phyloP scores from a whole-genome alignment of 768 basidiomycete species.

The Filobasidium wieringae region DNA sequence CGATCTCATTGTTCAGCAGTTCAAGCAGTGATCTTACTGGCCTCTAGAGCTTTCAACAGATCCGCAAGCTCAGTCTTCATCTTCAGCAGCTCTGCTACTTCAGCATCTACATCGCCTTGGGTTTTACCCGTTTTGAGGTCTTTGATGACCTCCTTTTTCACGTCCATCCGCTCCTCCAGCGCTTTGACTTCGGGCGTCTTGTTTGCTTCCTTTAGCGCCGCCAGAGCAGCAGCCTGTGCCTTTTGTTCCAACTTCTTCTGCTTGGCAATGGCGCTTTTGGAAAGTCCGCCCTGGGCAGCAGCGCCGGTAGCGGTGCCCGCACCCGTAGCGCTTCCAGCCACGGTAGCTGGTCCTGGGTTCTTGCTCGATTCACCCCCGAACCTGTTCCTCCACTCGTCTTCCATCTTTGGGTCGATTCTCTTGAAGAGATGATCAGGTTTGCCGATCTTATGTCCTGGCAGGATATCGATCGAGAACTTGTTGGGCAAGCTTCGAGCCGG shows the following conservation, averaged over 20 bases:
- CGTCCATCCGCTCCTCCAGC: slow-evolving; percentile 60
- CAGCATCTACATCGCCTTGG: slow-evolving; percentile 39
- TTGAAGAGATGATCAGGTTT: slow-evolving; percentile 83
- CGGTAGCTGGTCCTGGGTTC: slow-evolving; percentile 37
- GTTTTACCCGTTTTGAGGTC: slow-evolving; percentile 46
- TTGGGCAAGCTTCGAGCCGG: slow-evolving; percentile 67
- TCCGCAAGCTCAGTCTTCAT: slow-evolving; percentile 26
- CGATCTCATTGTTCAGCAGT: too few species aligned
- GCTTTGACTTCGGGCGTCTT: slow-evolving; percentile 63
- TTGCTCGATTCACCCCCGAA: slow-evolving; percentile 55
- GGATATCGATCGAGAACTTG: slow-evolving; percentile 63
- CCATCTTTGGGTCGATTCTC: slow-evolving; percentile 82
- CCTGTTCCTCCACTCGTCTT: slow-evolving; percentile 62
- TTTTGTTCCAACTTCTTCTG: slow-evolving; percentile 45
- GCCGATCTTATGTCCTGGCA: slow-evolving; percentile 74
- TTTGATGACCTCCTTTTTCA: slow-evolving; percentile 64
- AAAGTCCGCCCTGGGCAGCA: slow-evolving; percentile 26
- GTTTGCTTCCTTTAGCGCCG: slow-evolving; percentile 38
- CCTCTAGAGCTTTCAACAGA: slow-evolving; percentile 15
- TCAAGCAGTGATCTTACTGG: slow-evolving; percentile 11
- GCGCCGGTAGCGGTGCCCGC: slow-evolving; percentile 35
- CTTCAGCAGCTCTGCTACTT: slow-evolving; percentile 33
- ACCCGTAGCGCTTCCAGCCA: slow-evolving; percentile 39
- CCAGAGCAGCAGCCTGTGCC: slow-evolving; percentile 40
- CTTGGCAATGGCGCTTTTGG: slow-evolving; percentile 43